Base-by-base conservation (phyloP, 805 yeast species). In the Starmerella davenportii region DNA sequence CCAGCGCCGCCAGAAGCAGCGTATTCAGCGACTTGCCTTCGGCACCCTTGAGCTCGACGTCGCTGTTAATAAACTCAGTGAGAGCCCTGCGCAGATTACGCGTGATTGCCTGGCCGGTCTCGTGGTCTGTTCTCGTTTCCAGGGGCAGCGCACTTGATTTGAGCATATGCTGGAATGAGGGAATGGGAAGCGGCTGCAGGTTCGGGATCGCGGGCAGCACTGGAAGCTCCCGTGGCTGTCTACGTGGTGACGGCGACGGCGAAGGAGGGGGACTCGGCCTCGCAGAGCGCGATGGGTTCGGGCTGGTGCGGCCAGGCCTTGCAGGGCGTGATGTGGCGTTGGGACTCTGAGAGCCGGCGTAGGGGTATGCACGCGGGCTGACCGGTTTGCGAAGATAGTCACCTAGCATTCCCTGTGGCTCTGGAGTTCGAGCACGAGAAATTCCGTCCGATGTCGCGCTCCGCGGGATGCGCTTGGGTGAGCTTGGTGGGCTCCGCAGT, bases 1-100 rank as follows among this genome's bases (percentile, higher is more conserved):
- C 43, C 21, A 49, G 42, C 3, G 51, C 53, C 5, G 43, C 11
- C 4, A 42, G 16, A 21, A 49, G 42, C 25, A 43, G 36, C 4
- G 38, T 16, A 23, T 38, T 36, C 18, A 48, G 44, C 14, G 35
- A 32, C 5, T 21, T 30, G 21, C 18, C 23, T 4, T 32, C 35
- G 4, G 16, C 21, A 9, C 16, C 30, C 3, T 40, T 30, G 4
- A 29, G n/a, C 9, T 33, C 9, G 11, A 18, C 25, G 13, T n/a
- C 9, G 31, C 15, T 15, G n/a, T n/a, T 29, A 3, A 40, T 15
- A 33, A 41, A 43, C 37, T 32, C 34, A 15, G 27, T 20, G 15
- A 47, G 36, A 11, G 48, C 43, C 3, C 15, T 14, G 11, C 34
- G 39, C 8, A 43, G 40, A 13, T 34, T 21, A 17, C 18, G 15